Conservation (phyloP, 1,139 yeast genomes). For the Spencermartinsiella ligniputridi region DNA sequence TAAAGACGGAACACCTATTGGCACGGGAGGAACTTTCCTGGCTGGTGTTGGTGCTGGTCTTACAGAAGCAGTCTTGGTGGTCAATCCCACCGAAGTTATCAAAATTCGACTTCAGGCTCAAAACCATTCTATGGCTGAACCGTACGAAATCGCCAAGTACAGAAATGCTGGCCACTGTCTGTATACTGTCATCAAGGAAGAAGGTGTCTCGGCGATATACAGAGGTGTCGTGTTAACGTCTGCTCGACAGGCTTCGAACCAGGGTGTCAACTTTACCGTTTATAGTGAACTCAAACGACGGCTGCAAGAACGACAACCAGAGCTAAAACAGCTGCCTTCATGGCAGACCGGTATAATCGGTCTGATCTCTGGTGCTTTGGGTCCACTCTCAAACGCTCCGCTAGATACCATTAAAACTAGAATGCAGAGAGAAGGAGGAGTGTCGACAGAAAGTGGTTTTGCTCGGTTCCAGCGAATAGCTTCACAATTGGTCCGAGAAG, state of each 20-base stretch:
- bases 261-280: slow-evolving; percentile 96
- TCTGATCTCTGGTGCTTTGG: slow-evolving; percentile 90
- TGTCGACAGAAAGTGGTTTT: slow-evolving; percentile 63
- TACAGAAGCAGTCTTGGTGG: slow-evolving; percentile 92
- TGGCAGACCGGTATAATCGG: slow-evolving; percentile 96
- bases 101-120: slow-evolving; percentile 96
- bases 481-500: slow-evolving; percentile 75
- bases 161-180: slow-evolving; percentile 92
- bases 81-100: slow-evolving; percentile 96
- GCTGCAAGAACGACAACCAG: slow-evolving; percentile 57
- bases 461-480: slow-evolving; percentile 80
- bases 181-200: slow-evolving; percentile 78
- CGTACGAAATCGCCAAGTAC: slow-evolving; percentile 75
- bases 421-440: slow-evolving; percentile 83
- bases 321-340: slow-evolving; percentile 68
- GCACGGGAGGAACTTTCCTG: slow-evolving; percentile 62
- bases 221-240: slow-evolving; percentile 96
- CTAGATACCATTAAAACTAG: slow-evolving; percentile 96
- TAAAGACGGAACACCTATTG: slow-evolving; percentile 60
- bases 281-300: slow-evolving; percentile 78
- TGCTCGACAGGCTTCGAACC: slow-evolving; percentile 97
- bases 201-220: slow-evolving; percentile 83
- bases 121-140: slow-evolving; percentile 83
- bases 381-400: slow-evolving; percentile 97
- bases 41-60: slow-evolving; percentile 98